These are phyloP conservation scores for Alternaria tenuissima DNA, from an alignment of 2,329 filamentous ascomycete genomes.

Conservation along the genomic window DNA sequence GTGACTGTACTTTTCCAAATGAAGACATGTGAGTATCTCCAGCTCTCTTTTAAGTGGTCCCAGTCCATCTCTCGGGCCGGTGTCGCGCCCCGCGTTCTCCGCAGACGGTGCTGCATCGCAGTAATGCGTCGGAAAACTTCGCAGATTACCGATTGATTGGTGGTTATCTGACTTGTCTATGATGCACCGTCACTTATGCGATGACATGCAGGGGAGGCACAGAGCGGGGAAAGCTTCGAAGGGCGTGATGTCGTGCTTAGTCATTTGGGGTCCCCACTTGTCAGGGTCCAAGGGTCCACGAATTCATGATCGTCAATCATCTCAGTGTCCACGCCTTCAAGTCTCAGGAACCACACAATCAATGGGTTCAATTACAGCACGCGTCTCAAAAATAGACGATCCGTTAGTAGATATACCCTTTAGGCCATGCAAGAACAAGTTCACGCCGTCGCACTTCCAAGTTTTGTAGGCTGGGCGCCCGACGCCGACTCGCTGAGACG, in stretches of 20 bases:
- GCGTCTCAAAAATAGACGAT: background rate
- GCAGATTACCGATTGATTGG: background rate
- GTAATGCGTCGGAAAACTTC: background rate
- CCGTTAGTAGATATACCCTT: too few species aligned
- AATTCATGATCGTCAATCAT: background rate
- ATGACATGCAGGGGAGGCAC: background rate
- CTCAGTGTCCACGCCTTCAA: background rate
- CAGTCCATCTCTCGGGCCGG: background rate
- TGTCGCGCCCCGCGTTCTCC: background rate
- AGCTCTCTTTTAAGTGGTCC: background rate
- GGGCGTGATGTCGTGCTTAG: background rate
- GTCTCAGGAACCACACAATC: background rate
- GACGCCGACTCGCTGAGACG: slow-evolving; percentile 8
- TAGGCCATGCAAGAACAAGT: background rate
- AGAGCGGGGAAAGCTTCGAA: background rate
- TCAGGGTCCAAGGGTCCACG: background rate
- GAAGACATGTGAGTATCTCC: background rate
- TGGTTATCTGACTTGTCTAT: too few species aligned
- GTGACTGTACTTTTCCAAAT: background rate
- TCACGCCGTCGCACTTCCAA: background rate
- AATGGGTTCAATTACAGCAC: background rate
- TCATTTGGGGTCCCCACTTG: background rate
- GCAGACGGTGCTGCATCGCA: background rate
- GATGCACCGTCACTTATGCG: too few species aligned
- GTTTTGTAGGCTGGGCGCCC: slow-evolving; percentile 3